Base-by-base conservation (phyloP, 331 rosid genomes). In the Cydonia oblonga region DNA sequence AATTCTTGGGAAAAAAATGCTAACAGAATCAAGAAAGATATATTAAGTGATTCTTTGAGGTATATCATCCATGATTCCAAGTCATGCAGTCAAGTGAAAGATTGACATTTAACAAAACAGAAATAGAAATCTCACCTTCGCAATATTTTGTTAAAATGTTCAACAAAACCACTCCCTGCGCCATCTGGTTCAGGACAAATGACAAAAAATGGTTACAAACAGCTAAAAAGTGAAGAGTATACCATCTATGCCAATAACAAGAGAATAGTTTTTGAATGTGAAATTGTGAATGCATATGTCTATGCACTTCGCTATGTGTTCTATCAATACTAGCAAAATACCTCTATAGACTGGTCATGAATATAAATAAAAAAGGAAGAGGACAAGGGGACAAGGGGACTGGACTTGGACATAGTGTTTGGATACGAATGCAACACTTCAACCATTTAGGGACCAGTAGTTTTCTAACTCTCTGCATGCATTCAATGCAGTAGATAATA, bases 81-180 rank as follows among this genome's bases (percentile, higher is more conserved):
- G 63, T 5, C 26, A 57, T 23, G 13, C 25, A 57, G 63, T 8
- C 26, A 57, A 30, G 33, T 29, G 32, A 62, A 29, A 3, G 15
- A 29, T 62, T 12, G 22, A n/a, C 51, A 33, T 9, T 29, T n/a
- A 20, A 64, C 69, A 10, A 20, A 64, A 29, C 49, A 53, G 69
- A 69, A 6, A 70, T 1, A 11, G n/a, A 64, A 73, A 63, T 64
- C 66, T 72, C 68, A 80, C 82, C 84, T 77, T 83, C 84, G 61
- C 80, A 70, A 70, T 77, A 83, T 65, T 77, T 56, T 26, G 84
- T 66, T 72, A 83, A 74, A 70, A 83, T 80, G 79, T 60, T 77
- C 74, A 80, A 60, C 67, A 83, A 69, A 60, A 75, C 70, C 69
- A 66, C 78, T 35, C 87, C 84, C 60, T 74, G 77, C 14, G 71